These are phyloP conservation scores for Exobasidium cylindrosporum DNA, from an alignment of 1,284 basidiomycete genomes.

Conservation along the genomic window DNA sequence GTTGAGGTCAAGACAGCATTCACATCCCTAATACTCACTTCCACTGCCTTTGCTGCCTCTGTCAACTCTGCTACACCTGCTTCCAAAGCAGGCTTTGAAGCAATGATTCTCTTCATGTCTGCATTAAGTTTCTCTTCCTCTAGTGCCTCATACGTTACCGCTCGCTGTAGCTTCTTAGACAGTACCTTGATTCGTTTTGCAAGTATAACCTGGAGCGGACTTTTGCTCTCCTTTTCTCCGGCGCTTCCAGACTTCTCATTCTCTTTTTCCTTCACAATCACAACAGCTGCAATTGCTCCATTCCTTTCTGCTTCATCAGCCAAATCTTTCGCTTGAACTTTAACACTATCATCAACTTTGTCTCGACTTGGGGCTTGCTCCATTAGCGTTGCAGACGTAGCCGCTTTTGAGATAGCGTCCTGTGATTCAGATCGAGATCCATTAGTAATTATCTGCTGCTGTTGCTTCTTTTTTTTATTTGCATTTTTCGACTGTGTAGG, in stretches of 20 bases:
- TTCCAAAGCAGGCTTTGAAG: conserved; percentile 10
- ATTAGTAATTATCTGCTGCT: background rate
- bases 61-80: conserved; percentile 4
- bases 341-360: conserved; percentile 5
- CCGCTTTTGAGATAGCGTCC: background rate
- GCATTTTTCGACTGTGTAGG: background rate
- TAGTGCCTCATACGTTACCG: background rate
- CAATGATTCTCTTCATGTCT: conserved; percentile 6
- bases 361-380: background rate
- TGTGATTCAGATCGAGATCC: background rate
- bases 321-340: background rate
- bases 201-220: background rate
- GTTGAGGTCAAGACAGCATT: too few species aligned
- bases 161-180: conserved; percentile 10
- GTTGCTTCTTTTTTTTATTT: background rate
- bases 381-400: background rate
- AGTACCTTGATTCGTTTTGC: conserved; percentile 7
- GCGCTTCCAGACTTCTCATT: background rate
- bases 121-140: conserved; percentile 2
- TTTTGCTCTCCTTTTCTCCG: background rate
- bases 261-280: background rate
- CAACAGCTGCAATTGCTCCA: conserved; percentile 2
- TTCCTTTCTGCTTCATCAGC: conserved; percentile 8
- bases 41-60: conserved; percentile 4
- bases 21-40: too few species aligned